Conservation (phyloP, 257 asterid species). For the Scutellaria minor region DNA sequence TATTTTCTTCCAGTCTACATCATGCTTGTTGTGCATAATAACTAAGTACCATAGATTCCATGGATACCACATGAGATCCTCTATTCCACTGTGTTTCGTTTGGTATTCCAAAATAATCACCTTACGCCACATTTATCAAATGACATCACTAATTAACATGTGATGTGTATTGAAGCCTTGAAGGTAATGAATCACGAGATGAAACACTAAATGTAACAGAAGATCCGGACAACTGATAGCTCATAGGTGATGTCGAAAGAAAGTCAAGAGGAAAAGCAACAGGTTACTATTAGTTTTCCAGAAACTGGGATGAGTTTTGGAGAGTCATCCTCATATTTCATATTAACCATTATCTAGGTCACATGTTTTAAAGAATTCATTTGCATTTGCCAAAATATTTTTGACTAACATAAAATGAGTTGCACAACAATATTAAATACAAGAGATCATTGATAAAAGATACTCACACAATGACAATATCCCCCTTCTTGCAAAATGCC, state of each 20-base stretch:
- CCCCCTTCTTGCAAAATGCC: slow-evolving; percentile 90
- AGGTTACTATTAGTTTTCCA: neutral
- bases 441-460: slow-evolving; percentile 6
- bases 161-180: too few species aligned
- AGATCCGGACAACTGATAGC: neutral
- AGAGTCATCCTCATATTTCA: neutral
- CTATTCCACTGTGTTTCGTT: too few species aligned
- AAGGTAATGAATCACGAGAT: too few species aligned
- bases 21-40: slow-evolving; percentile 11
- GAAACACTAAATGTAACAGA: too few species aligned
- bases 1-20: neutral
- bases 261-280: neutral
- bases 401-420: slow-evolving; percentile 12
- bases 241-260: slow-evolving; percentile 7
- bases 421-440: neutral
- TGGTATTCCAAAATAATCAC: too few species aligned
- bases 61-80: too few species aligned
- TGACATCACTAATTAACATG: too few species aligned
- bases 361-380: neutral
- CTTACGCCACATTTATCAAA: too few species aligned
- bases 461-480: slow-evolving; percentile 76
- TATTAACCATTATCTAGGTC: neutral
- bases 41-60: too few species aligned
- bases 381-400: neutral
- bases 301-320: neutral